Base-by-base conservation (phyloP, 1,284 basidiomycete species). In the Schizophyllum commune region DNA sequence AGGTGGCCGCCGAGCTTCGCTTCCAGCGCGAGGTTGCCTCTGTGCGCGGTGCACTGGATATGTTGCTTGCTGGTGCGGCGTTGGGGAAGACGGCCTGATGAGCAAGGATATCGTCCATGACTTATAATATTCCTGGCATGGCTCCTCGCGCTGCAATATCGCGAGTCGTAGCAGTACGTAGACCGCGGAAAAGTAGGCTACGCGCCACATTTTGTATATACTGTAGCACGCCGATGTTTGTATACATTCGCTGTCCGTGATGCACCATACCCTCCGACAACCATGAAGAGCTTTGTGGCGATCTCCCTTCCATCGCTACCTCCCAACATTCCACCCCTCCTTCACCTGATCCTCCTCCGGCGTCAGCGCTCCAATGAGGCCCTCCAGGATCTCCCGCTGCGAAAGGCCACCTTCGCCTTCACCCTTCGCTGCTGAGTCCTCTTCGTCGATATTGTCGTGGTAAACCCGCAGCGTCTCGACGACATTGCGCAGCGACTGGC, bases 21-120 rank as follows among this genome's bases (percentile, higher is more conserved):
- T 94, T 99, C 74, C 95, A 98, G 74, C 83, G 85, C 63, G 93
- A 98, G 69, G 75, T 99, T 58, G 78, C 88, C 68, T 90, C 90
- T 75, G 80, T 92, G 55, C 87, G 86, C 69, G 96, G 95, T 59
- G 92, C 94, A 61, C 76, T 99, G 64, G 93, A 96, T 68, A 98
- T 99, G 96, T 81, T 98, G 56, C 78, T 97, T 60, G 83, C 90
- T 22, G 84, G 85, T 32, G 80, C 83, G 55, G 75, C 82, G 61
- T 74, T 27, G 53, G 27, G 20, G 19, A 27, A 13, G 19, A 19
- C 27, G 3, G 53, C 20, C 3, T 55, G 13, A 55, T 11, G 27
- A 11, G 70, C 65, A 19, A 61, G 68, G 55, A 66, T 65, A 56
- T 63, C 65, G 55, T 63, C 60, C 52, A 64, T 61, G 33, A 57